Evolutionary conservation across 2,329 filamentous ascomycete species (phyloP), one percentile per base, ranked within the genome.

Genomic region (Neurospora sp.): DNA sequence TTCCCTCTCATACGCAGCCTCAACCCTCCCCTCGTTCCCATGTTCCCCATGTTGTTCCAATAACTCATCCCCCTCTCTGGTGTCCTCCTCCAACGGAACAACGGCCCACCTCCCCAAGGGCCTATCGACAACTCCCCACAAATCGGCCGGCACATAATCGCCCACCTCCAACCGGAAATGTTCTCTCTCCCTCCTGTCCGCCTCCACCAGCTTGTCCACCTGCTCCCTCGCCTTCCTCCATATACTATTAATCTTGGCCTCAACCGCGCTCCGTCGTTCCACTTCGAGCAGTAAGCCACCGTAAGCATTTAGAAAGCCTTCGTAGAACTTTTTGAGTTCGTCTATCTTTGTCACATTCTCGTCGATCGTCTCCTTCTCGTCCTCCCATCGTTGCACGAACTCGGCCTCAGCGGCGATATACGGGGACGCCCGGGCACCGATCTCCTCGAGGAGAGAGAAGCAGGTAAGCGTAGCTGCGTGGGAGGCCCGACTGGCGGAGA

Each of bases 201-300:
- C 84, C 12, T 92, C 87, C 72, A 91, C 88, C 10, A 98, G 82
- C 77, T 88, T 89, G 71, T 94, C 89, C 8, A 97, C 85, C 74
- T 90, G 90, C 70, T 90, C 88, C 77, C 89, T 88, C 0, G 95
- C 92, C 75, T 94, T 93, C 71, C 87, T 87, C 76, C 93, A 91
- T 36, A 97, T 88, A 62, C 84, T 85, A 74, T 89, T 86, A 68
- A 96, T 90, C 72, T 91, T 89, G 39, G 90, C 88, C 75, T 96
- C 91, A 41, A 92, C 88, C 15, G 86, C 83, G 71, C 88, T 88
- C 10, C 96, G 86, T 33, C 96, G 85, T 68, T 91, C 90, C 6
- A 93, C 90, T 79, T 99, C 96, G 1, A 97, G 85, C 33, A 97
- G 86, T 12, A 99, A 83, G 23, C 90, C 89, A 74, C 93, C 91